phyloP scores from a whole-genome alignment of 345 rosid species.

The Boechera divaricarpa region DNA sequence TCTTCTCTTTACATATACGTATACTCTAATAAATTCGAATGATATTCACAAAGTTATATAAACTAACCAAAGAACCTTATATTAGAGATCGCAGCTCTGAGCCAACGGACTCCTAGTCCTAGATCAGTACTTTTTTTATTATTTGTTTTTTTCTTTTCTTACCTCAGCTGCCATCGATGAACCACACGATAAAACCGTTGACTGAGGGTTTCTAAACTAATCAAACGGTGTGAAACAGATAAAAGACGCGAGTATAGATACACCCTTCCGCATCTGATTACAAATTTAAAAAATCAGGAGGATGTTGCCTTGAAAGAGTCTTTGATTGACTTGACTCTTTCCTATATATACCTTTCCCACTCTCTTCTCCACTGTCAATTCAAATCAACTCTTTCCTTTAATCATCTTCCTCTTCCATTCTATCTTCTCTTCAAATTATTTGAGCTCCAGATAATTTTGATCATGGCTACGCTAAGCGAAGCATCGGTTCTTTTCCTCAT shows the following conservation, averaged over 20 bases:
- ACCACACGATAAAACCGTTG: conserved; percentile 36
- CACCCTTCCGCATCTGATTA: conserved; percentile 8
- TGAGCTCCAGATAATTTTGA: not conserved
- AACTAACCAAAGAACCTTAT: not conserved
- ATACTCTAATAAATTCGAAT: too few relatives aligned
- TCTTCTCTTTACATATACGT: too few relatives aligned
- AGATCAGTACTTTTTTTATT: too few relatives aligned
- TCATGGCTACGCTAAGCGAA: conserved; percentile 52
- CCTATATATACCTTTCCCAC: conserved; percentile 26
- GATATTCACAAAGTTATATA: too few relatives aligned
- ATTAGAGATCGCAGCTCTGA: not conserved
- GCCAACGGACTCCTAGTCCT: too few relatives aligned
- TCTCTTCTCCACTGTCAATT: conserved; percentile 37
- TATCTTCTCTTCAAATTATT: not conserved
- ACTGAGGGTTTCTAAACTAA: not conserved
- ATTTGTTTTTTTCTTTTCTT: not conserved
- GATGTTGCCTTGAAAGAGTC: conserved; percentile 37
- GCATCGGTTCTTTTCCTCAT: conserved; percentile 57
- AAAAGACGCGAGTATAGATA: not conserved
- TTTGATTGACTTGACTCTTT: conserved; percentile 33
- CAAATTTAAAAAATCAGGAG: not conserved
- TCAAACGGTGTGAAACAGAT: not conserved
- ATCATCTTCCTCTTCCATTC: not conserved
- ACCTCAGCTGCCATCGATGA: conserved; percentile 37
- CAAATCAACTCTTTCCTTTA: conserved; percentile 1